Percentiles rank a stretch among this genome's conserved stretches.
phyloP scores from a whole-genome alignment of 148 eudicot species.

The Rhododendron mucronatum region DNA sequence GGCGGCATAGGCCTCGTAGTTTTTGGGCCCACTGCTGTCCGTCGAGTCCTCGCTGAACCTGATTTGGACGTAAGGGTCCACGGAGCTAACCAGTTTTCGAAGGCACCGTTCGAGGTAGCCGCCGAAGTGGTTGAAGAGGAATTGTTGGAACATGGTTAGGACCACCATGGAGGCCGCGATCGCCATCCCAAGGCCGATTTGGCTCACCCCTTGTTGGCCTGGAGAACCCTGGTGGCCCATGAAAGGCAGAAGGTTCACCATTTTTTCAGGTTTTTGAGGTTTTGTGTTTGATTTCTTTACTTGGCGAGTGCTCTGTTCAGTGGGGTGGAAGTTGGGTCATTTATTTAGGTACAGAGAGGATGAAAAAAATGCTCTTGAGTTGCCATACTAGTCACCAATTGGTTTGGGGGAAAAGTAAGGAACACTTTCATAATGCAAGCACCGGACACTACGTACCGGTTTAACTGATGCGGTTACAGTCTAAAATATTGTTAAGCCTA shows the following conservation, averaged over 20 bases:
- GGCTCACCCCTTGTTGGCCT: neutral
- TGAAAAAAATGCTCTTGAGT: no score
- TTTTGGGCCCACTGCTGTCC: constrained; percentile 16
- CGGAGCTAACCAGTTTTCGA: neutral
- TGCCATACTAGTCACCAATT: no score
- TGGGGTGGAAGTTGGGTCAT: neutral
- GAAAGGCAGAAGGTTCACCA: neutral
- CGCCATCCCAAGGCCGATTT: neutral
- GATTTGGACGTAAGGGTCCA: constrained; percentile 40
- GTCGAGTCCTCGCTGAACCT: constrained; percentile 24
- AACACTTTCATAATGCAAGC: no score
- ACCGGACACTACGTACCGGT: no score
- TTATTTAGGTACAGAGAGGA: no score
- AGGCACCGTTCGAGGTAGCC: neutral
- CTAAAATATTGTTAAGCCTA: no score
- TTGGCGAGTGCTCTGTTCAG: neutral
- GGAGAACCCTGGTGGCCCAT: neutral
- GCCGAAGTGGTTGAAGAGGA: neutral
- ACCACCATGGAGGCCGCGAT: neutral
- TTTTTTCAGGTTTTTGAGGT: neutral
- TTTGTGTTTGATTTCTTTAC: neutral
- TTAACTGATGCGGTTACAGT: no score
- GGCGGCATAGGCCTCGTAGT: constrained; percentile 30
- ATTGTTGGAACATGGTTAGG: neutral
- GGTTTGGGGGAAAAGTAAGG: no score